Evolutionary conservation across 306 rosid genomes (phyloP).

Genomic region (Lablab purpureus): DNA sequence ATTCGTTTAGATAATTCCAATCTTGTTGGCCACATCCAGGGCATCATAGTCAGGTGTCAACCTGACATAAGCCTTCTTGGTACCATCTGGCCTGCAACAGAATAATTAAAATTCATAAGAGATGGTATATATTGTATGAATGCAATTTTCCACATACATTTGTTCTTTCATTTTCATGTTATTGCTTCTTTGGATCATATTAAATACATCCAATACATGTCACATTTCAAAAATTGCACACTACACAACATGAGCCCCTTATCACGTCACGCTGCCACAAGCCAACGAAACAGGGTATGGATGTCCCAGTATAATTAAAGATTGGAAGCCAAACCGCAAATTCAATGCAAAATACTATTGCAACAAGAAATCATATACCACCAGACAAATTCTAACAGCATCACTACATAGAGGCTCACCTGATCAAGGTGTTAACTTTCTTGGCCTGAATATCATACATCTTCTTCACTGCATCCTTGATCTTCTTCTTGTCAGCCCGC

Average conservation of each 20-base stretch:
- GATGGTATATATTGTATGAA: not conserved
- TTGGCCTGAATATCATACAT: constrained; percentile 92
- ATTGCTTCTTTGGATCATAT: not conserved
- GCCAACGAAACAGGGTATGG: not conserved
- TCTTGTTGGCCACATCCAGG: constrained; percentile 94
- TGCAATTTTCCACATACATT: not conserved
- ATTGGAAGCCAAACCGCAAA: not conserved
- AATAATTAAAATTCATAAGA: not conserved
- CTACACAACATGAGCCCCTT: not conserved
- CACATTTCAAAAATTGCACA: not conserved
- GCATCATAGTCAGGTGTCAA: constrained; percentile 92
- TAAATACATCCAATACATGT: not conserved
- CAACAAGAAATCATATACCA: not conserved
- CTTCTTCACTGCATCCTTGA: constrained; percentile 84
- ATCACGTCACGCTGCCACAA: not conserved
- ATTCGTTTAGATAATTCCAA: constrained; percentile 73
- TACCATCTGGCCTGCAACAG: constrained; percentile 85
- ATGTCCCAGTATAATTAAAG: not conserved
- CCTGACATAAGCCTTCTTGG: constrained; percentile 91
- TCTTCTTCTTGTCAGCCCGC: constrained; percentile 94
- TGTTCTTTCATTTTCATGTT: not conserved
- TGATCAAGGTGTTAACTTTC: constrained; percentile 90
- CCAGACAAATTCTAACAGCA: not conserved
- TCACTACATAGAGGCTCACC: constrained; percentile 51
- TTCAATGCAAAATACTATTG: not conserved